Evolutionary conservation across 1,284 basidiomycete species (phyloP).

Genomic region (Pseudozyma hubeiensis): DNA sequence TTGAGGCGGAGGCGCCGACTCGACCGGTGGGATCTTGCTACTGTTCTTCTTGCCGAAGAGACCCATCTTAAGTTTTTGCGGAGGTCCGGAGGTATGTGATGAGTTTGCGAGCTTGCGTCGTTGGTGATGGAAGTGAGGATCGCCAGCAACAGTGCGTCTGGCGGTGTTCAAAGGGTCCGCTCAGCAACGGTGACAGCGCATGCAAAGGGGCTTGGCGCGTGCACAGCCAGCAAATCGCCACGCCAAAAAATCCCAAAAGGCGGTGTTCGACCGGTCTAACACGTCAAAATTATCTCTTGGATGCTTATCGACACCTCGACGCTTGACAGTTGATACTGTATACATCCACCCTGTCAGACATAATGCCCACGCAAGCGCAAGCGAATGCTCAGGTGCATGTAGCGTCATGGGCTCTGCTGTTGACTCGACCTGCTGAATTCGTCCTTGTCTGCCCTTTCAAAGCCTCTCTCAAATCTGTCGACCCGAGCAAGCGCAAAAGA

Average conservation of each 20-base stretch:
- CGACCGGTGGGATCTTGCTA: slow-evolving; percentile 43
- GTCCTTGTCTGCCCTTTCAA: no score
- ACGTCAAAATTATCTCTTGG: neutral
- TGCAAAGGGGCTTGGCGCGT: slow-evolving; percentile 8
- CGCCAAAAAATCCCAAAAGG: neutral
- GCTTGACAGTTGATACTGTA: no score
- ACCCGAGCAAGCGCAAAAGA: neutral
- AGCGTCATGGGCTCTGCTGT: no score
- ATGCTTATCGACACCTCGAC: no score
- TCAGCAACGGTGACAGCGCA: slow-evolving; percentile 4
- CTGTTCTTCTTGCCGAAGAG: slow-evolving; percentile 48
- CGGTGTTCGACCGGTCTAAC: neutral
- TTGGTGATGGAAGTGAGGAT: slow-evolving; percentile 1
- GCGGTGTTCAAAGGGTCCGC: neutral
- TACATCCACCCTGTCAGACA: no score
- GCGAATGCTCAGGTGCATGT: no score
- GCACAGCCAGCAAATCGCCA: slow-evolving; percentile 13
- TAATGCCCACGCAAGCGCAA: no score
- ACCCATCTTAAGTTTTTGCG: slow-evolving; percentile 21
- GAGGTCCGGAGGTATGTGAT: neutral
- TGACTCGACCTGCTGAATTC: no score
- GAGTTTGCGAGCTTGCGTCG: neutral
- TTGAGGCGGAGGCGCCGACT: slow-evolving; percentile 23
- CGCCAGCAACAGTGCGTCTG: neutral
- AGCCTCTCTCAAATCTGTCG: neutral